Evolutionary conservation across 2,329 filamentous ascomycete genomes (phyloP), one percentile per base, ranked within the genome.

Genomic region (Ophiostoma sp.): DNA sequence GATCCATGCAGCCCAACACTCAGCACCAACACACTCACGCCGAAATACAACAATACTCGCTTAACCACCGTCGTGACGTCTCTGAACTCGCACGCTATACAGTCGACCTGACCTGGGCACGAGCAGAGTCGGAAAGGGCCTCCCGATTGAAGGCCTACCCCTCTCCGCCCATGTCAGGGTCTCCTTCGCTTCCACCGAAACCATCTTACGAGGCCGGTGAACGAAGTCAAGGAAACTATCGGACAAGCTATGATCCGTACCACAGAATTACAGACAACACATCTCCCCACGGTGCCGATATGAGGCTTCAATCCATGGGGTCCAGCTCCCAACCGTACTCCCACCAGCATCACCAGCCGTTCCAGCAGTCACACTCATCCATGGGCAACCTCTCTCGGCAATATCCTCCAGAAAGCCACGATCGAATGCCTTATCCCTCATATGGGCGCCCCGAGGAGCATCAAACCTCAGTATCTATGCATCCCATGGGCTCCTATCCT

Each of bases 141-240:
- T 81, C 81, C 80, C 82, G 81, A 75, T 80, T 80, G 76, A 81
- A 81, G 82, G 85, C 84, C 77, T 89, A 89, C 80, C 87, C 87
- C 77, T 89, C 87, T 83, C 87, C 87, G 81, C 87, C 87, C 83
- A 89, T 89, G 87, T 89, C 87, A 82, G 86, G 85, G 77, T 88
- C 87, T 81, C 85, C 87, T 75, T 83, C 83, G 74, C 80, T 83
- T 74, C 84, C 85, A 78, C 81, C 82, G 76, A 87, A 84, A 80
- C 77, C 79, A 81, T 82, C 82, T 77, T 83, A 80, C 78, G 84
- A 87, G 78, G 81, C 81, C 75, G 81, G 80, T 78, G 82, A 84
- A 78, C 81, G 83, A 77, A 79, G 81, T 75, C 82, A 83, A 75
- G 80, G 78, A 75, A 76, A 77, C 74, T 84, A 81, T 74, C 78